These are phyloP conservation scores for Leccinum uliginosum DNA, from an alignment of 768 basidiomycete species.

Conservation along the genomic window DNA sequence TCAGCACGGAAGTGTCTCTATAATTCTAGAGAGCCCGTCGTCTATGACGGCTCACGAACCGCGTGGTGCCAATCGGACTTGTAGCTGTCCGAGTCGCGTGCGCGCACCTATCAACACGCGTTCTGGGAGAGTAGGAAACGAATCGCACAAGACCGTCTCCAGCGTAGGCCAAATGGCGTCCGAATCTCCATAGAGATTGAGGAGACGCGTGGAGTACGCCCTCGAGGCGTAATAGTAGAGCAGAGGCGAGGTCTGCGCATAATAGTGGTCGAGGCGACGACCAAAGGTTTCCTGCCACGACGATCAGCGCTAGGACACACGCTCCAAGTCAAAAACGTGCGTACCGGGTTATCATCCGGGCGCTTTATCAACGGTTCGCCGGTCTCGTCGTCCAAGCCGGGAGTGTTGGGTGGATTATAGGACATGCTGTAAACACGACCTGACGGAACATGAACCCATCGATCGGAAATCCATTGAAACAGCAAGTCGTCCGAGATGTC, in stretches of 20 bases:
- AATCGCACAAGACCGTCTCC: conserved; percentile 50
- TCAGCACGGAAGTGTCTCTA: neutral
- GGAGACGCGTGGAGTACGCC: conserved; percentile 42
- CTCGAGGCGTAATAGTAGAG: conserved; percentile 60
- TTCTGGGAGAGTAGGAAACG: conserved; percentile 55
- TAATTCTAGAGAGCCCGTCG: neutral
- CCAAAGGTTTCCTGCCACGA: conserved; percentile 64
- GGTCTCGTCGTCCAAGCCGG: conserved; percentile 79
- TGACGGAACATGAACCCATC: conserved; percentile 82
- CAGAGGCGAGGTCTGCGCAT: conserved; percentile 73
- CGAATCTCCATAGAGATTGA: conserved; percentile 61
- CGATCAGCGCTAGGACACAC: conserved; percentile 3
- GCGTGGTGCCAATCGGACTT: conserved; percentile 12
- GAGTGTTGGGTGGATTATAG: conserved; percentile 76
- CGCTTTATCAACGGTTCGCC: conserved; percentile 78
- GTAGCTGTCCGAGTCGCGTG: conserved; percentile 16
- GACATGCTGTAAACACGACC: conserved; percentile 85
- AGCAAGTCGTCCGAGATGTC: conserved; percentile 82
- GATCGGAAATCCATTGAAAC: conserved; percentile 74
- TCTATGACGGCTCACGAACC: conserved; percentile 8
- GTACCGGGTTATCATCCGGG: conserved; percentile 82
- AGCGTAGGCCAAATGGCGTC: conserved; percentile 82
- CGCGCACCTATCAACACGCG: conserved; percentile 30
- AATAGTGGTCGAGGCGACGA: conserved; percentile 71
- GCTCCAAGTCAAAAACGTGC: conserved; percentile 20